Conservation (phyloP, 1,284 basidiomycete species). For the Leccinum subspadiceum region DNA sequence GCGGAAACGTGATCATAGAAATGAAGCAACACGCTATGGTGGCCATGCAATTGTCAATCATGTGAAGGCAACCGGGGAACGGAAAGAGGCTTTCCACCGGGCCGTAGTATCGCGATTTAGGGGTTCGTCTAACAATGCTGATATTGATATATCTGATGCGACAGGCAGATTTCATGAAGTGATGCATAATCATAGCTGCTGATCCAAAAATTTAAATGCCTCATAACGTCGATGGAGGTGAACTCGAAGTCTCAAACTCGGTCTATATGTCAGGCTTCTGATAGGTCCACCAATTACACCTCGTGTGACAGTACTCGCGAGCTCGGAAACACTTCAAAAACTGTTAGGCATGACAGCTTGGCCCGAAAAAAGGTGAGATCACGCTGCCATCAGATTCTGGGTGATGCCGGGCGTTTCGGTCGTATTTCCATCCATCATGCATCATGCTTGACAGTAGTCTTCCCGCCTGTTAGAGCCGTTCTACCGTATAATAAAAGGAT, state of each 20-base stretch:
- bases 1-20: too few species aligned
- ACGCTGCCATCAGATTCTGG: neutral
- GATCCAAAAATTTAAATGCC: neutral
- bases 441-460: neutral
- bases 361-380: neutral
- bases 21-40: too few species aligned
- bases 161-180: neutral
- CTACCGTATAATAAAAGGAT: neutral
- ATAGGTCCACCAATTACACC: neutral
- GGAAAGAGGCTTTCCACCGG: neutral
- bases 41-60: neutral
- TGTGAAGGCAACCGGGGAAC: neutral
- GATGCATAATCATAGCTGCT: neutral
- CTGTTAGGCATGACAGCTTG: neutral
- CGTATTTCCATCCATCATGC: neutral
- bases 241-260: neutral
- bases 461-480: neutral
- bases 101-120: neutral
- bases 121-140: neutral
- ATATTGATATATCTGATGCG: neutral
- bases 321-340: neutral
- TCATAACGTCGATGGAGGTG: neutral
- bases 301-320: neutral
- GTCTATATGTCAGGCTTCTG: neutral
- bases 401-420: neutral